Conservation (phyloP, 306 rosid genomes). For the Comarum palustre region DNA sequence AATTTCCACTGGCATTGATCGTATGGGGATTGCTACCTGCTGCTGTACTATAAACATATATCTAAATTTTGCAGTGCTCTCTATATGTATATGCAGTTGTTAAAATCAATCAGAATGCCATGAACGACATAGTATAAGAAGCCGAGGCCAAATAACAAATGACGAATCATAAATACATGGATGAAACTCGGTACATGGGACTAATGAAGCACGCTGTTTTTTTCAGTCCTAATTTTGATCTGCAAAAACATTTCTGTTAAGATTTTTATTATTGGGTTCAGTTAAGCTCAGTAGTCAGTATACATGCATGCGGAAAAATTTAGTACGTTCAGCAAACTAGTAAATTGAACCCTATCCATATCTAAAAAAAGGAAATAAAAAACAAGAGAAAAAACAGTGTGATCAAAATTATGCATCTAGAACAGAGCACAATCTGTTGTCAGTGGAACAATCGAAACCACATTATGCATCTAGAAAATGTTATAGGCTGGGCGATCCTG, state of each 20-base stretch:
- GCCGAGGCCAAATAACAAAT: neutral
- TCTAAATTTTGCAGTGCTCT: neutral
- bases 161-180: neutral
- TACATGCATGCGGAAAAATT: neutral
- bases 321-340: neutral
- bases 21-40: neutral
- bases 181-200: neutral
- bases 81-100: neutral
- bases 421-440: neutral
- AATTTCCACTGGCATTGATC: neutral
- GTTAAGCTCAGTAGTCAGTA: neutral
- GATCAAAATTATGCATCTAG: too few relatives aligned
- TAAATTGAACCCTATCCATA: neutral
- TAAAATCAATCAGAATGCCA: neutral
- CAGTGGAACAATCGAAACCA: neutral
- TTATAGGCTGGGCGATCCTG: too few relatives aligned
- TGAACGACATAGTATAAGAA: neutral
- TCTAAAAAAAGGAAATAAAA: neutral
- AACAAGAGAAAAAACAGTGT: neutral
- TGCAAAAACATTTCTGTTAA: neutral
- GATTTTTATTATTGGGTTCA: neutral
- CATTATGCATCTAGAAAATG: conserved; percentile 28
- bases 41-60: neutral
- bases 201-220: neutral
- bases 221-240: neutral